Evolutionary conservation across 1,284 basidiomycete genomes (phyloP).

Genomic region (Sutorius eximius): DNA sequence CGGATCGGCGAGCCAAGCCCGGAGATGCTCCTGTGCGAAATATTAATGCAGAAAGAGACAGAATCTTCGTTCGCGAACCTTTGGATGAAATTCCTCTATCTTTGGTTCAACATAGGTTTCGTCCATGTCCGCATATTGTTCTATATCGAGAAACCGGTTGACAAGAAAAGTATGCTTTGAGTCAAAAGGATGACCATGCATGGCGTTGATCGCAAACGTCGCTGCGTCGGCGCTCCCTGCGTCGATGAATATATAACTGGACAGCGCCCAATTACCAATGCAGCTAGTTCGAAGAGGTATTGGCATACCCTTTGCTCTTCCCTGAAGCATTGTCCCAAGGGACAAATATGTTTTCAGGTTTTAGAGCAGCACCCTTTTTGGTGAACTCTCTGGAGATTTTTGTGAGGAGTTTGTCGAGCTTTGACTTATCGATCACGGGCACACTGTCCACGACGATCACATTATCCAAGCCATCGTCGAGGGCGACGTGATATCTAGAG

Average conservation of each 20-base stretch:
- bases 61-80: constrained; percentile 46
- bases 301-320: constrained; percentile 83
- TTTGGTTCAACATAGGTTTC: constrained; percentile 85
- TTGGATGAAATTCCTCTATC: constrained; percentile 77
- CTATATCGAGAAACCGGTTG: constrained; percentile 93
- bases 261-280: constrained; percentile 1
- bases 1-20: constrained; percentile 92
- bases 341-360: constrained; percentile 74
- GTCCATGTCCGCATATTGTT: constrained; percentile 78
- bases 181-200: constrained; percentile 91
- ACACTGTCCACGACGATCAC: constrained; percentile 85
- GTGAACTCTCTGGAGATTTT: constrained; percentile 84
- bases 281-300: constrained; percentile 2
- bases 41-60: constrained; percentile 8
- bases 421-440: constrained; percentile 82
- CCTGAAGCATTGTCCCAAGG: constrained; percentile 81
- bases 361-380: constrained; percentile 76
- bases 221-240: constrained; percentile 84
- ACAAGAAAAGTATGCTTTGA: constrained; percentile 89
- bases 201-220: constrained; percentile 71
- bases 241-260: constrained; percentile 88
- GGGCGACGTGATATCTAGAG: constrained; percentile 74
- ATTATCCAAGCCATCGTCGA: constrained; percentile 84
- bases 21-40: constrained; percentile 79
- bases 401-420: constrained; percentile 73